These are phyloP conservation scores for Nymphaea thermarum DNA, from an alignment of 164 flowering plant genomes.

Conservation along the genomic window DNA sequence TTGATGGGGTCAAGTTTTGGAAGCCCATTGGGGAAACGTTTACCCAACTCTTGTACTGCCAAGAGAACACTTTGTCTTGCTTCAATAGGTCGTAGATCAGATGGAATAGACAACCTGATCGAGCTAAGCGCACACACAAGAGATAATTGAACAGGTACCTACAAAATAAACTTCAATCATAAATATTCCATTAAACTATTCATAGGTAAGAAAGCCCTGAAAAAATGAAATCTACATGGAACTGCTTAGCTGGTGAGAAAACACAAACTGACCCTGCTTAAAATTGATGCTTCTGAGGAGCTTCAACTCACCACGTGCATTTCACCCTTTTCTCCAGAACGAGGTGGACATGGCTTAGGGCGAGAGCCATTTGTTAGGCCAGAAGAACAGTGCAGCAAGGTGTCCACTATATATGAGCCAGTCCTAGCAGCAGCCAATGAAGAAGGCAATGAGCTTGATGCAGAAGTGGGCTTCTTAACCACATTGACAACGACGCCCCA, in stretches of 20 bases:
- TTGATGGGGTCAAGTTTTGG: constrained; percentile 95
- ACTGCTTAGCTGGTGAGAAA: constrained; percentile 11
- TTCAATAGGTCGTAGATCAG: constrained; percentile 88
- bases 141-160: constrained; percentile 95
- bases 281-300: constrained; percentile 16
- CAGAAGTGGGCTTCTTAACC: constrained; percentile 55
- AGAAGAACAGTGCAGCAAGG: constrained; percentile 83
- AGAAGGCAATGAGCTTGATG: constrained; percentile 34
- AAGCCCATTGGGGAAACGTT: constrained; percentile 76
- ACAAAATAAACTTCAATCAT: constrained; percentile 1
- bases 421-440: constrained; percentile 37
- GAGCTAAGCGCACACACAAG: constrained; percentile 79
- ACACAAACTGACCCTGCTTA: constrained; percentile 19
- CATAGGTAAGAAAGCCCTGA: background rate
- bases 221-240: background rate
- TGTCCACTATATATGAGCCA: constrained; percentile 82
- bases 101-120: constrained; percentile 61
- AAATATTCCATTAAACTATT: background rate
- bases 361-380: constrained; percentile 74
- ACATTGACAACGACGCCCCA: constrained; percentile 99
- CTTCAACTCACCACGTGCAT: constrained; percentile 96
- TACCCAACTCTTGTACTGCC: constrained; percentile 68
- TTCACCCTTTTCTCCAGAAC: constrained; percentile 92
- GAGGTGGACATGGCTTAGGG: constrained; percentile 89
- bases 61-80: constrained; percentile 76